phyloP scores from a whole-genome alignment of 768 basidiomycete genomes.

The Hortiboletus flavorubellus region DNA sequence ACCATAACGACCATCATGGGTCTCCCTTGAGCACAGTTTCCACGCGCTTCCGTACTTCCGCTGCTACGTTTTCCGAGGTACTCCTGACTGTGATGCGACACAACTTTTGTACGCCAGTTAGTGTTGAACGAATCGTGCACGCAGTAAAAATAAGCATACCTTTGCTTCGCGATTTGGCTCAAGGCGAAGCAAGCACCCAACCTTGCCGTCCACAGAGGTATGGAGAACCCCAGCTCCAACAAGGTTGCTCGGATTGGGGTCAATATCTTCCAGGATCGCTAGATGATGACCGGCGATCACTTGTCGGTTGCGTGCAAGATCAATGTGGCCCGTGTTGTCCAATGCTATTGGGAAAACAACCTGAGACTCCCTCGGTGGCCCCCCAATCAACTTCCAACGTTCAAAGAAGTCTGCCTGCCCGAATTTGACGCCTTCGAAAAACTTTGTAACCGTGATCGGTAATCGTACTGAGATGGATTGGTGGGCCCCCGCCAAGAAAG shows the following conservation, averaged over 20 bases:
- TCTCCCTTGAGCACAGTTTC: constrained; percentile 37
- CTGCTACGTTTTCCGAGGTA: constrained; percentile 88
- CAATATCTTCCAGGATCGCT: constrained; percentile 77
- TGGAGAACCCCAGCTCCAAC: constrained; percentile 97
- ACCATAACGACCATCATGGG: constrained; percentile 5
- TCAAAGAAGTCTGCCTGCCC: constrained; percentile 89
- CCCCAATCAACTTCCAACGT: constrained; percentile 96
- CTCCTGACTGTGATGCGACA: constrained; percentile 93
- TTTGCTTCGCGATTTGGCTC: constrained; percentile 97
- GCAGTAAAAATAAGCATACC: constrained; percentile 41
- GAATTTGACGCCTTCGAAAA: constrained; percentile 90
- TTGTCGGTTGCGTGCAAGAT: constrained; percentile 67
- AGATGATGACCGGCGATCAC: constrained; percentile 77
- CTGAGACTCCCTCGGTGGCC: constrained; percentile 91
- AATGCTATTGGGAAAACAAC: constrained; percentile 77
- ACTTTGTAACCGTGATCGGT: constrained; percentile 86
- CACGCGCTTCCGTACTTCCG: constrained; percentile 57
- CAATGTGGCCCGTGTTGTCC: constrained; percentile 64
- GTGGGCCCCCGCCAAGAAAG: constrained; percentile 90
- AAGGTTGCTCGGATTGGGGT: constrained; percentile 91
- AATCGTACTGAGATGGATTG: constrained; percentile 81
- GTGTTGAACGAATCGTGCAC: not conserved
- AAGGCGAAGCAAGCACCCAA: constrained; percentile 88
- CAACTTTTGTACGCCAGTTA: constrained; percentile 46
- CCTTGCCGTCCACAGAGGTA: constrained; percentile 87